Base-by-base conservation (phyloP, 352 stramenopile genomes). In the Pythium sp. region DNA sequence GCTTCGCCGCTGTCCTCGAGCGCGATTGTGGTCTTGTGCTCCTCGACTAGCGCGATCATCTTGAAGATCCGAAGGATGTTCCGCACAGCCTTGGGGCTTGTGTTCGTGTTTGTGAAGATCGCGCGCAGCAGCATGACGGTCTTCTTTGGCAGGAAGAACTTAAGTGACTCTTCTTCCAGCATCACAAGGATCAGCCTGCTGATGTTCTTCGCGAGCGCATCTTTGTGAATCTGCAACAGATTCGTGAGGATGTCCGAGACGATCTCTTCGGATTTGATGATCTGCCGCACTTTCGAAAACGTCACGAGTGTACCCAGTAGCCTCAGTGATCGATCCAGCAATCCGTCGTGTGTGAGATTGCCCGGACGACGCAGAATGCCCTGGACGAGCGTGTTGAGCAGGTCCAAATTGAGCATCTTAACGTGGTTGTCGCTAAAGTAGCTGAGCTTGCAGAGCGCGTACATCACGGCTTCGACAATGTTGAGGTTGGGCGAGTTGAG, bases 91-190 rank as follows among this genome's bases (percentile, higher is more conserved):
- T 94, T 94, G 6, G 68, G n/a, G 20, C 58, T 72, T 3, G 82
- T 76, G 1, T 32, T 56, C 1, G 71, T 38, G 18, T 86, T 78
- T 1, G 82, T 85, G 54, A 91, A 85, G 15, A 90, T 78, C 15
- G 77, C 71, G 14, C 85, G 75, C 1, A 94, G 63, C 5, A 92
- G 60, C 62, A 78, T 80, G 2, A 94, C 80, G 0, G 86, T 92
- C 49, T 92, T 91, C 69, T 94, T 94, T 0, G 84, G 86, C 14
- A 94, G 60, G 58, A 94, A 94, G 41, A 94, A 91, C 67, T 89
- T 89, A 41, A 94, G 75, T 6, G 86, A 89, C 47, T 94, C 84
- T 41, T 94, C 83, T 15, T 81, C 70, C 3, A 94, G 76, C 68
- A 94, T 76, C 9, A 73, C 71, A 20, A 89, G 49, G 12, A 94